Conservation (phyloP, 768 basidiomycete species). For the Thelephora ganbajun region DNA sequence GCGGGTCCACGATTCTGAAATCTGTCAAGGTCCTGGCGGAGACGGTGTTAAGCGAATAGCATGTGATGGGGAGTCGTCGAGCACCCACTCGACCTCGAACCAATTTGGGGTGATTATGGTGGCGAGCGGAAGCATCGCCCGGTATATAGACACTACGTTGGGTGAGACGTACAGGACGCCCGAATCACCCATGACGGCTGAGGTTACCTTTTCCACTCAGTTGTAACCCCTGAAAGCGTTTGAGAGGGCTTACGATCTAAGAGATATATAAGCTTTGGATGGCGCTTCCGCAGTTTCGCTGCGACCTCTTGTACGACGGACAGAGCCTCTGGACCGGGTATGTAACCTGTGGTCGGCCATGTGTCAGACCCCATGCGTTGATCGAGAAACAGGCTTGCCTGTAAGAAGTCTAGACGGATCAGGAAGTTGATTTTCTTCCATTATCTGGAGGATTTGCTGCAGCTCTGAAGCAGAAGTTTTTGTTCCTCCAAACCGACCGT, state of each 20-base stretch:
- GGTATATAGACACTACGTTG: constrained; percentile 80
- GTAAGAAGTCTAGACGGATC: constrained; percentile 65
- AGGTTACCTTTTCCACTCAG: not conserved
- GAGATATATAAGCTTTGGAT: constrained; percentile 63
- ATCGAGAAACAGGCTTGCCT: constrained; percentile 25
- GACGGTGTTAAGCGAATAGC: not conserved
- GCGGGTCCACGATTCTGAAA: constrained; percentile 46
- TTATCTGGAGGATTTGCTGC: constrained; percentile 50
- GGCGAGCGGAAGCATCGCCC: constrained; percentile 63
- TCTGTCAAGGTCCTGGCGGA: constrained; percentile 58
- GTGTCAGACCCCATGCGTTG: not conserved
- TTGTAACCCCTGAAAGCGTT: not conserved
- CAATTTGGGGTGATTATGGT: constrained; percentile 96
- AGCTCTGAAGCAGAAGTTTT: constrained; percentile 70
- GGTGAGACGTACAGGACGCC: constrained; percentile 80
- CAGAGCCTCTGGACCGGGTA: constrained; percentile 73
- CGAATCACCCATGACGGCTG: constrained; percentile 92
- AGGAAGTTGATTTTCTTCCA: constrained; percentile 70
- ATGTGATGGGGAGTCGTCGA: constrained; percentile 1
- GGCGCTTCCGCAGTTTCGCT: constrained; percentile 39
- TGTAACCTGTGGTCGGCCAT: constrained; percentile 44
- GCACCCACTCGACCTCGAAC: constrained; percentile 86
- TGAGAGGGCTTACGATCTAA: constrained; percentile 63
- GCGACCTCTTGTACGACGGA: constrained; percentile 50
- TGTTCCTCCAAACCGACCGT: constrained; percentile 68